phyloP scores from a whole-genome alignment of 352 stramenopile species.

The Thraustochytrium striatum region DNA sequence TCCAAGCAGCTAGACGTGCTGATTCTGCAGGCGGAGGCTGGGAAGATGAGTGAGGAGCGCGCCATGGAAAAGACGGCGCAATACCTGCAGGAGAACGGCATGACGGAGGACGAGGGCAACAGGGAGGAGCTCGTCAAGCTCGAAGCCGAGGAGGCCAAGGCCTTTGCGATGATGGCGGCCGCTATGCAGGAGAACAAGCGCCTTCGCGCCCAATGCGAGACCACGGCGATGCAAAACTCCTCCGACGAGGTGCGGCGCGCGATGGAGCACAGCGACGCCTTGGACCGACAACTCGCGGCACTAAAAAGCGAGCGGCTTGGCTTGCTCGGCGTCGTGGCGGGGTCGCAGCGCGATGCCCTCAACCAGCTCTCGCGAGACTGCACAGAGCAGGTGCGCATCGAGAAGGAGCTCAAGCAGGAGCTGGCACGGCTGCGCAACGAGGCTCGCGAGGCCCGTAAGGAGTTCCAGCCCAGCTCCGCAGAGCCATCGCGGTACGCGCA shows the following conservation, averaged over 20 bases:
- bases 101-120: neutral
- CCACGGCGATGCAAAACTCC: too few species aligned
- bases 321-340: too few species aligned
- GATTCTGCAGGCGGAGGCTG: neutral
- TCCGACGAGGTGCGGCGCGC: too few species aligned
- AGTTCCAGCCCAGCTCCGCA: neutral
- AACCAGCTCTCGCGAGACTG: too few species aligned
- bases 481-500: neutral
- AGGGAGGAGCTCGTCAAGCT: neutral
- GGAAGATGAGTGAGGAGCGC: neutral
- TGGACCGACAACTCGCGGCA: too few species aligned
- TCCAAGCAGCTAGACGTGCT: neutral
- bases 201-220: too few species aligned
- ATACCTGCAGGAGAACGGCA: neutral
- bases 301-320: too few species aligned
- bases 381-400: neutral
- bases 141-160: neutral
- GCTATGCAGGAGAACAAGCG: neutral
- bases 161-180: neutral
- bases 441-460: neutral
- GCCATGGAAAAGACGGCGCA: neutral
- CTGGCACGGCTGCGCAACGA: neutral
- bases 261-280: too few species aligned
- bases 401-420: neutral
- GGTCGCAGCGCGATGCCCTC: too few species aligned